Percentiles rank a stretch among this genome's conserved stretches.
These are phyloP conservation scores for Talaromyces sp. DNA, from an alignment of 2,329 filamentous ascomycete genomes.

Conservation along the genomic window DNA sequence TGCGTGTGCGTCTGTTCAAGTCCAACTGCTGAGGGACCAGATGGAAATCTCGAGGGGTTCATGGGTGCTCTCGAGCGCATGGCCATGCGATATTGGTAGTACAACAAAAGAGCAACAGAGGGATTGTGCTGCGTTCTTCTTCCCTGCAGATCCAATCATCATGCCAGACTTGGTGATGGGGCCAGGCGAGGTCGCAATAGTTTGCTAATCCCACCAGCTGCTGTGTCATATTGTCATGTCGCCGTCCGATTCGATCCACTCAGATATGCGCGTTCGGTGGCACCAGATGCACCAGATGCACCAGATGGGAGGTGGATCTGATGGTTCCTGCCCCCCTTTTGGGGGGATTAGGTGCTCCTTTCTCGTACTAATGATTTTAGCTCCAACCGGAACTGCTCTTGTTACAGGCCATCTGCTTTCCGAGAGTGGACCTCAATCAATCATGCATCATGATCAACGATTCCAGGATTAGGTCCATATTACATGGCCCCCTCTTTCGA, in stretches of 20 bases:
- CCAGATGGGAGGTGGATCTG: neutral
- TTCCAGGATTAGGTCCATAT: conserved; percentile 16
- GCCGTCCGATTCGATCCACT: conserved; percentile 7
- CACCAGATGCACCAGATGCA: conserved; percentile 7
- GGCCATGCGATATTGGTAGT: conserved; percentile 12
- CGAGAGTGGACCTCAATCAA: conserved; percentile 13
- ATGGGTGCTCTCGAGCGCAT: neutral
- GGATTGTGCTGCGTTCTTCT: conserved; percentile 4
- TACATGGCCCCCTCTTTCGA: conserved; percentile 5
- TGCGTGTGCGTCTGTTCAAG: conserved; percentile 8
- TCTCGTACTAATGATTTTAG: conserved; percentile 19
- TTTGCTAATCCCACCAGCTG: conserved; percentile 19
- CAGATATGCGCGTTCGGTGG: conserved; percentile 5
- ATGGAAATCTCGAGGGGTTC: neutral
- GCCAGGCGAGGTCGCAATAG: conserved; percentile 9
- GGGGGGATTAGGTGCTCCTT: neutral
- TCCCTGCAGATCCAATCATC: conserved; percentile 11
- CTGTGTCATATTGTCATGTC: conserved; percentile 22
- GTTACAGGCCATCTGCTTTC: conserved; percentile 20
- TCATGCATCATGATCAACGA: conserved; percentile 21
- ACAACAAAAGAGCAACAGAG: conserved; percentile 10
- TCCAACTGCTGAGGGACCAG: neutral
- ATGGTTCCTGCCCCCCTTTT: conserved; percentile 2
- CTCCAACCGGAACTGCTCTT: conserved; percentile 19
- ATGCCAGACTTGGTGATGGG: neutral